Percentiles rank a stretch among this genome's conserved stretches.
These are phyloP conservation scores for Eimeria sp. DNA, from an alignment of 169 alveolate species.

Conservation along the genomic window DNA sequence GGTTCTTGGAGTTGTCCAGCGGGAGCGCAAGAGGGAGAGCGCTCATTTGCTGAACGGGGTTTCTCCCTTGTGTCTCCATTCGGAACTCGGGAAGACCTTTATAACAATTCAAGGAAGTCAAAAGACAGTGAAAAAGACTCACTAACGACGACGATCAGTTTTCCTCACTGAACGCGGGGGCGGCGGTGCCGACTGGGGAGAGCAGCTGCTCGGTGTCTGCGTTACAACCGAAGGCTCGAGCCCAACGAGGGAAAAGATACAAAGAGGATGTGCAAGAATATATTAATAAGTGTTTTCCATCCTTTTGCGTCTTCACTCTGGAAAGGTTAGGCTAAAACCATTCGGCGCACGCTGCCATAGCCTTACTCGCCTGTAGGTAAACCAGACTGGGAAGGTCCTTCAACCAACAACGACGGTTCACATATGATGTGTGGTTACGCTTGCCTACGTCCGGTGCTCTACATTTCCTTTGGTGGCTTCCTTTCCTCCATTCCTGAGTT, in stretches of 20 bases:
- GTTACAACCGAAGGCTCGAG: neutral
- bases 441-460: neutral
- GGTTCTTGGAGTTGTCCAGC: neutral
- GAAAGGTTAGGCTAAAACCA: neutral
- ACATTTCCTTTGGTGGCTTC: neutral
- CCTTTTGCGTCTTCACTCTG: neutral
- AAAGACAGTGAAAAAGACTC: slow-evolving; percentile 9
- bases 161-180: slow-evolving; percentile 4
- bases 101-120: neutral
- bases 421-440: neutral
- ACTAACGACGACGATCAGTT: neutral
- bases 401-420: neutral
- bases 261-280: neutral
- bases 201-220: slow-evolving; percentile 34
- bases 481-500: neutral
- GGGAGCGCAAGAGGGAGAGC: neutral
- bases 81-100: neutral
- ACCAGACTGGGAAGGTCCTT: neutral
- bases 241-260: neutral
- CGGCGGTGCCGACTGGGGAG: slow-evolving; percentile 26
- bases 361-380: neutral
- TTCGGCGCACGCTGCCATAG: neutral
- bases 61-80: neutral
- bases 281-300: neutral
- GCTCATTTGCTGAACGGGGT: neutral